phyloP scores from a whole-genome alignment of 2,329 filamentous ascomycete genomes.

The Hirsutella thompsonii region DNA sequence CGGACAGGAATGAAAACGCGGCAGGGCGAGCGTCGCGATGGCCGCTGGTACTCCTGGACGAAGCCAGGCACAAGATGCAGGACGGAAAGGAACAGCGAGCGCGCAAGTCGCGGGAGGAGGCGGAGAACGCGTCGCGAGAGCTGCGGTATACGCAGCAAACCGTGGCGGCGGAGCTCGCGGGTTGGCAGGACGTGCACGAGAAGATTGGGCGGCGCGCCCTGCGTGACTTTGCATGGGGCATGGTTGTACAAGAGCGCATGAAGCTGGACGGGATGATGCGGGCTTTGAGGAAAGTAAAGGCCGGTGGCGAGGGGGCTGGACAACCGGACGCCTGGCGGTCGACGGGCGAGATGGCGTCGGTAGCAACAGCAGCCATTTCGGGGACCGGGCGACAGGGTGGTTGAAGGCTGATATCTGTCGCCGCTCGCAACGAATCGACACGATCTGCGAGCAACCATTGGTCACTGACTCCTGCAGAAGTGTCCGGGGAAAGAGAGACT shows the following conservation, averaged over 20 bases:
- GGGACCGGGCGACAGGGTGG: not conserved
- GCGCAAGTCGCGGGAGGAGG: slow-evolving; percentile 54
- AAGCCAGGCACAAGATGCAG: slow-evolving; percentile 69
- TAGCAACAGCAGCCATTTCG: not conserved
- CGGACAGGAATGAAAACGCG: slow-evolving; percentile 66
- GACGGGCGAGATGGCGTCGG: not conserved
- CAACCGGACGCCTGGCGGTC: too few relatives aligned
- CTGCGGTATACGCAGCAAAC: slow-evolving; percentile 86
- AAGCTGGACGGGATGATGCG: slow-evolving; percentile 69
- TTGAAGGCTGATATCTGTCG: not conserved
- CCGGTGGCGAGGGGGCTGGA: not conserved
- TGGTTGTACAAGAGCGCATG: slow-evolving; percentile 69
- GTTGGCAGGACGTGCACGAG: slow-evolving; percentile 85
- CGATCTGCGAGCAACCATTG: too few relatives aligned
- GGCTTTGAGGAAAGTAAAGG: slow-evolving; percentile 52
- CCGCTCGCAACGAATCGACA: too few relatives aligned
- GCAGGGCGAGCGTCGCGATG: slow-evolving; percentile 64
- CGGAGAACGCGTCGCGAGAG: slow-evolving; percentile 64
- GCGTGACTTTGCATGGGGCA: slow-evolving; percentile 60
- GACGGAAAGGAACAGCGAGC: slow-evolving; percentile 78
- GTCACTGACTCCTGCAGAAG: too few relatives aligned
- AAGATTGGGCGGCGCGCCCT: slow-evolving; percentile 63
- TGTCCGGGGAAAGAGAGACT: too few relatives aligned
- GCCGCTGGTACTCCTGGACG: slow-evolving; percentile 74
- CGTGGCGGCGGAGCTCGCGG: slow-evolving; percentile 80